Evolutionary conservation across 805 yeast genomes (phyloP).

Genomic region (Saccharomycopsis guyanensis): DNA sequence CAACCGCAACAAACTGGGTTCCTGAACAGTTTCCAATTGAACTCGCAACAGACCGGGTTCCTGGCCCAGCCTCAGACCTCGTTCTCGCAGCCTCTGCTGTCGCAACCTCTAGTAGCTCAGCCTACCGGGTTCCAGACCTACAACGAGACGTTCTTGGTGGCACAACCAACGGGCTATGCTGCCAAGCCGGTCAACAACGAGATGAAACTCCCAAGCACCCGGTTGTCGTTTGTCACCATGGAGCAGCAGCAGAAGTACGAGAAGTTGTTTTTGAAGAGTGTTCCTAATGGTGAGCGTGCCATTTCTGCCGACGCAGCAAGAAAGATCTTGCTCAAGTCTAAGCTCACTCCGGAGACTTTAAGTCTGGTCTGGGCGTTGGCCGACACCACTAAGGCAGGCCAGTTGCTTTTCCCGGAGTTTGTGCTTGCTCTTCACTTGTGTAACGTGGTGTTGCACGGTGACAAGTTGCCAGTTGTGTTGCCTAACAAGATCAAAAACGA

Average conservation of each 20-base stretch:
- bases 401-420: slow-evolving; percentile 86
- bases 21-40: slow-evolving; percentile 24
- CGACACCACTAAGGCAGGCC: slow-evolving; percentile 84
- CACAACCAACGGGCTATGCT: slow-evolving; percentile 37
- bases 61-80: slow-evolving; percentile 22
- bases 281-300: slow-evolving; percentile 42
- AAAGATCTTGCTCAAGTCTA: slow-evolving; percentile 71
- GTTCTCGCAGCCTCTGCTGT: slow-evolving; percentile 24
- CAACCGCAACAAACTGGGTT: slow-evolving; percentile 29
- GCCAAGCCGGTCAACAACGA: slow-evolving; percentile 44
- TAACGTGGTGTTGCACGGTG: slow-evolving; percentile 69
- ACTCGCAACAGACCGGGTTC: slow-evolving; percentile 28
- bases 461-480: slow-evolving; percentile 61
- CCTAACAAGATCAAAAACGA: slow-evolving; percentile 74
- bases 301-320: slow-evolving; percentile 70
- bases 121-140: slow-evolving; percentile 26
- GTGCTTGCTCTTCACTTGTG: slow-evolving; percentile 87
- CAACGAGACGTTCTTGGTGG: slow-evolving; percentile 25
- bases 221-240: slow-evolving; percentile 78
- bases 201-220: slow-evolving; percentile 62
- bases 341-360: slow-evolving; percentile 62
- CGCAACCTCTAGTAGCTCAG: slow-evolving; percentile 25
- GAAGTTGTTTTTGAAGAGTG: slow-evolving; percentile 72
- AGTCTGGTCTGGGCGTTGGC: slow-evolving; percentile 87
- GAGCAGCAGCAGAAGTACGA: slow-evolving; percentile 85